phyloP scores from a whole-genome alignment of 352 stramenopile genomes.

The Pythium sukuiense region DNA sequence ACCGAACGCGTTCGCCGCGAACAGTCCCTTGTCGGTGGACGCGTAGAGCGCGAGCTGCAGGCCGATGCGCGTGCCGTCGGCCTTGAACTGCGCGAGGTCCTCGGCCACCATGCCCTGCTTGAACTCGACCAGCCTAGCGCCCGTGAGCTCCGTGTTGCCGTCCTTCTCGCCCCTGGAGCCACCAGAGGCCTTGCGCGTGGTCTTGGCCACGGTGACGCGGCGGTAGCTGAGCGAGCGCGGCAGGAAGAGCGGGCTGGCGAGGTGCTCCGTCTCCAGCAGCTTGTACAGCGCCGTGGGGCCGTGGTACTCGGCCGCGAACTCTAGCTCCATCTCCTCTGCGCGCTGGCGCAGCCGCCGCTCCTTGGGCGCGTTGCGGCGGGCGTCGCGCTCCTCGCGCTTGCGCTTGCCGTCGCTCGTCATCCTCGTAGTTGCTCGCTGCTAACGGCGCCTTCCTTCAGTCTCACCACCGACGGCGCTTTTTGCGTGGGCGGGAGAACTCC shows the following conservation, averaged over 20 bases:
- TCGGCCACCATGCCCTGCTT: slow-evolving; percentile 73
- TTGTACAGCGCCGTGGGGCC: slow-evolving; percentile 82
- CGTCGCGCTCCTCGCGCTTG: slow-evolving; percentile 58
- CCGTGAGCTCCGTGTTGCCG: slow-evolving; percentile 15
- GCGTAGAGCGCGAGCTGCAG: slow-evolving; percentile 58
- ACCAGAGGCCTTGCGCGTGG: slow-evolving; percentile 20
- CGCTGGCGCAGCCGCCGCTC: slow-evolving; percentile 50
- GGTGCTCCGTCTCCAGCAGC: slow-evolving; percentile 71
- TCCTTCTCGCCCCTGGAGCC: too few species aligned
- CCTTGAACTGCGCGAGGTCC: slow-evolving; percentile 61
- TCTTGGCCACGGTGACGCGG: slow-evolving; percentile 26
- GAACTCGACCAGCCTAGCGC: slow-evolving; percentile 47
- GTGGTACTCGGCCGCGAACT: slow-evolving; percentile 82
- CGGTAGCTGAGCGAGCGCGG: slow-evolving; percentile 81
- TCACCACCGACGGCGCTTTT: too few species aligned
- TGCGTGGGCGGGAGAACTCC: not conserved
- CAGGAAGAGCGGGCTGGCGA: slow-evolving; percentile 72
- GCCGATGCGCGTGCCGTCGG: slow-evolving; percentile 50
- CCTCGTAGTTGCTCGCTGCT: not conserved
- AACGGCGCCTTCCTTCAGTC: not conserved
- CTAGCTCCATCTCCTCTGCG: slow-evolving; percentile 75
- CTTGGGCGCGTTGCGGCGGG: slow-evolving; percentile 33
- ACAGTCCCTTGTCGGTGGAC: slow-evolving; percentile 35
- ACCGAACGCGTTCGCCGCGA: slow-evolving; percentile 62
- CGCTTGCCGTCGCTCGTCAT: slow-evolving; percentile 51